These are phyloP conservation scores for Ceratobasidium sp. DNA, from an alignment of 1,284 basidiomycete genomes.

Conservation along the genomic window DNA sequence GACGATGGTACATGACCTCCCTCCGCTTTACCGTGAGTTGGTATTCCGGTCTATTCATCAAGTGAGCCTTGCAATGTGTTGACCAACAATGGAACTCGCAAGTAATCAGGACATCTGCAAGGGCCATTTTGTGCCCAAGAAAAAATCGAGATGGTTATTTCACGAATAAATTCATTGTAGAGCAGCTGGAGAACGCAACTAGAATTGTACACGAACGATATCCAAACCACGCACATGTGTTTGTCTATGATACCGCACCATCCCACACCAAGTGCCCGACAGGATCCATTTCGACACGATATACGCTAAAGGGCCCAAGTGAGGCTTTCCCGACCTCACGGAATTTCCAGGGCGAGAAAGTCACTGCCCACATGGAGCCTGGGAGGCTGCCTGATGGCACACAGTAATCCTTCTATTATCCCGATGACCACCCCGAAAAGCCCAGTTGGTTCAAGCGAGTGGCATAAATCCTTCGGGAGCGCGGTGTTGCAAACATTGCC, in stretches of 20 bases:
- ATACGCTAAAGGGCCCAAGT: slow-evolving; percentile 56
- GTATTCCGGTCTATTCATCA: too few relatives aligned
- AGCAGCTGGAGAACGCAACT: slow-evolving; percentile 56
- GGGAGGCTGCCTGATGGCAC: slow-evolving; percentile 49
- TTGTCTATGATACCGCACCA: slow-evolving; percentile 60
- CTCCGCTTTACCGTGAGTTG: too few relatives aligned
- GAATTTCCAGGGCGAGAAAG: not conserved
- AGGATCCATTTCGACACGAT: slow-evolving; percentile 57
- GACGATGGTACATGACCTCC: too few relatives aligned
- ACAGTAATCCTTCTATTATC: slow-evolving; percentile 55
- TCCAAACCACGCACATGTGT: slow-evolving; percentile 54
- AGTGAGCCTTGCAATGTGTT: slow-evolving; percentile 51
- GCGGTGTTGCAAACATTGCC: not conserved
- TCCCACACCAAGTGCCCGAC: slow-evolving; percentile 57
- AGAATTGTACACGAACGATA: slow-evolving; percentile 57
- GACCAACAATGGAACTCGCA: not conserved
- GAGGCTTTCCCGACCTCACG: not conserved
- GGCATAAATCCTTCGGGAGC: slow-evolving; percentile 12
- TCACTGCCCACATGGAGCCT: slow-evolving; percentile 52
- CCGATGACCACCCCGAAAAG: slow-evolving; percentile 54
- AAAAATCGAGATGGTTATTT: slow-evolving; percentile 63
- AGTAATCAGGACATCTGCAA: slow-evolving; percentile 50
- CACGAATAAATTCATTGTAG: slow-evolving; percentile 55
- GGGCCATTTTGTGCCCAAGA: slow-evolving; percentile 59
- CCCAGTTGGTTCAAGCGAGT: slow-evolving; percentile 51